Conservation (phyloP, 148 eudicot species). For the Bassia scoparia region DNA sequence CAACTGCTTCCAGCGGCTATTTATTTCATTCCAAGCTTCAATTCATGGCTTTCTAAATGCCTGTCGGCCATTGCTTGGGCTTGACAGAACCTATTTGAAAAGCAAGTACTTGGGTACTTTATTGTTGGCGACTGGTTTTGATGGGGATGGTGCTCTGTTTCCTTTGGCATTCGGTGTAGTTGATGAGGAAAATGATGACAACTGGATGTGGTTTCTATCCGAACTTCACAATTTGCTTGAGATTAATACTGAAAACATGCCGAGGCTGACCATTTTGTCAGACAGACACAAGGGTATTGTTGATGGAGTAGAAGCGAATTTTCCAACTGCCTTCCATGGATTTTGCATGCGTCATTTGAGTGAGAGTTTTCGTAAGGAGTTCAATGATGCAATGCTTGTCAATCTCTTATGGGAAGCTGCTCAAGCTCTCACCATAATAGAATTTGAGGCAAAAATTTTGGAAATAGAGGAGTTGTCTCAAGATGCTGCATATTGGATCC, state of each 20-base stretch:
- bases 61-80: conserved; percentile 53
- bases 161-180: conserved; percentile 62
- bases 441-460: conserved; percentile 41
- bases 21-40: conserved; percentile 54
- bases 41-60: conserved; percentile 56
- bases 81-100: conserved; percentile 43
- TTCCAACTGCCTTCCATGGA: conserved; percentile 56
- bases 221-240: conserved; percentile 54
- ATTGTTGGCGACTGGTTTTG: conserved; percentile 54
- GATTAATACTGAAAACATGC: conserved; percentile 55
- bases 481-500: conserved; percentile 53
- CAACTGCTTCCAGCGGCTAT: conserved; percentile 51
- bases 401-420: conserved; percentile 59
- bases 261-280: conserved; percentile 55
- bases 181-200: conserved; percentile 56
- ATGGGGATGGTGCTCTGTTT: conserved; percentile 58
- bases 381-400: conserved; percentile 38
- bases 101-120: conserved; percentile 59
- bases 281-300: conserved; percentile 50
- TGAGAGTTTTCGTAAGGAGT: conserved; percentile 52
- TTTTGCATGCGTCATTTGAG: conserved; percentile 55
- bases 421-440: conserved; percentile 39
- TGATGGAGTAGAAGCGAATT: conserved; percentile 51
- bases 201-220: conserved; percentile 65
- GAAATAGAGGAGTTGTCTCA: conserved; percentile 48